Conservation (phyloP, 2,329 filamentous ascomycete species). For the Scytalidium sp. region DNA sequence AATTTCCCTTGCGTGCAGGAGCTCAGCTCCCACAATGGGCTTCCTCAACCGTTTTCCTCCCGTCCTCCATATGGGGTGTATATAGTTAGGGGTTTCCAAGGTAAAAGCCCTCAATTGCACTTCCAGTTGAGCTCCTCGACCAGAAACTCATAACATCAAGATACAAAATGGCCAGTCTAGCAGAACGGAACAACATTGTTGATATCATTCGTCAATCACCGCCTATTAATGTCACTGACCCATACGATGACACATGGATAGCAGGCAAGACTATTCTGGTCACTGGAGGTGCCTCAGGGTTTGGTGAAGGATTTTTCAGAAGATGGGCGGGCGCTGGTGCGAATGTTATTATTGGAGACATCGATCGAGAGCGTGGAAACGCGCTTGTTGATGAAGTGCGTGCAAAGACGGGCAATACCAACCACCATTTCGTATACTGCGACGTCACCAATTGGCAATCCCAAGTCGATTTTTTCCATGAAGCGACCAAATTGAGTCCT, state of each 20-base stretch:
- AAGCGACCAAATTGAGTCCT: slow-evolving; percentile 50
- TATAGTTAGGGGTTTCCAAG: no score
- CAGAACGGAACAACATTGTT: slow-evolving; percentile 1
- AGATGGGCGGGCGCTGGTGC: slow-evolving; percentile 54
- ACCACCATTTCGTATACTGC: slow-evolving; percentile 56
- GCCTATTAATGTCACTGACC: slow-evolving; percentile 42
- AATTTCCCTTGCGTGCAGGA: no score
- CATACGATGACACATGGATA: slow-evolving; percentile 44
- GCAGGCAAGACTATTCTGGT: slow-evolving; percentile 57
- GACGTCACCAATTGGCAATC: slow-evolving; percentile 65
- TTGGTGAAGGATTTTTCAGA: slow-evolving; percentile 53
- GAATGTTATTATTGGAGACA: slow-evolving; percentile 62
- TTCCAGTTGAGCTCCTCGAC: no score
- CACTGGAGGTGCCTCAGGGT: slow-evolving; percentile 61
- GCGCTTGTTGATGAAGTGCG: slow-evolving; percentile 51
- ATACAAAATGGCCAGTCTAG: not conserved
- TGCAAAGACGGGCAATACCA: slow-evolving; percentile 34
- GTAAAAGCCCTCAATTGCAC: no score
- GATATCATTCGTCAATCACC: slow-evolving; percentile 19
- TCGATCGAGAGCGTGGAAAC: slow-evolving; percentile 52
- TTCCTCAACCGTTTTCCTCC: no score
- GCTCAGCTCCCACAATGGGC: no score
- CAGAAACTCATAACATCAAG: not conserved
- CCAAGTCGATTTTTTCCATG: slow-evolving; percentile 61
- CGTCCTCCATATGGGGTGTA: no score